Base-by-base conservation (phyloP, 805 yeast genomes). In the Starmerella apicola region DNA sequence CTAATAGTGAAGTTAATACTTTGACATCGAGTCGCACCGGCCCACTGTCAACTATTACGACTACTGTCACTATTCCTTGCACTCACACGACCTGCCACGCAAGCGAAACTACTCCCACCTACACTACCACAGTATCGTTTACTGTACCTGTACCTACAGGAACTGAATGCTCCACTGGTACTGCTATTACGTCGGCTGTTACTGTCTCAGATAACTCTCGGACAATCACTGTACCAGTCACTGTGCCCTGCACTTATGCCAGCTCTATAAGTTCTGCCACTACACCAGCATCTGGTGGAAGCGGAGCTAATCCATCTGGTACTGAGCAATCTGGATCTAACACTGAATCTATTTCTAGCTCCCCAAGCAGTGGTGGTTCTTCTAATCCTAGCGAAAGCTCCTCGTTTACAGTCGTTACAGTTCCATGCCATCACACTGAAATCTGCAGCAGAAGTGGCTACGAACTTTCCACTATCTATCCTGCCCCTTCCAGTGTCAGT, bases 121-220 rank as follows among this genome's bases (percentile, higher is more conserved):
- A 34, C 32, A 43, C 50, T 2, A 43, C 48, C 3, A 38, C 42
- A 3, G 32, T 36, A 23, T 26, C 33, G 33, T 38, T 38, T 33
- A 38, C 34, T 7, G 37, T 36, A 4, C 34, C 40, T 3, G 30
- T 20, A 10, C 29, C 32, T 12, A 32, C 28, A 8, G 19, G 28
- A 3, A 34, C 35, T 4, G 41, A 38, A 21, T 38, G 41, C 16
- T 3, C 20, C 19, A 16, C 34, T 3, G 9, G 2, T 5, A 20
- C 12, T 4, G 16, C 28, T 7, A 7, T 38, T 7, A 23, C 23
- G 3, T 26, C 33, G 9, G 27, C 34, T 5, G 41, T 38, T 7
- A 21, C 34, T 5, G 28, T 38, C 7, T 22, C 30, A 5, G 26
- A 27, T 18, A 39, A 39, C 15, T 19, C 29, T n/a, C 18, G 15